Percentiles rank a stretch among this genome's conserved stretches.
Evolutionary conservation across 2,329 filamentous ascomycete genomes (phyloP).

Genomic region (Celoporthe dispersa): DNA sequence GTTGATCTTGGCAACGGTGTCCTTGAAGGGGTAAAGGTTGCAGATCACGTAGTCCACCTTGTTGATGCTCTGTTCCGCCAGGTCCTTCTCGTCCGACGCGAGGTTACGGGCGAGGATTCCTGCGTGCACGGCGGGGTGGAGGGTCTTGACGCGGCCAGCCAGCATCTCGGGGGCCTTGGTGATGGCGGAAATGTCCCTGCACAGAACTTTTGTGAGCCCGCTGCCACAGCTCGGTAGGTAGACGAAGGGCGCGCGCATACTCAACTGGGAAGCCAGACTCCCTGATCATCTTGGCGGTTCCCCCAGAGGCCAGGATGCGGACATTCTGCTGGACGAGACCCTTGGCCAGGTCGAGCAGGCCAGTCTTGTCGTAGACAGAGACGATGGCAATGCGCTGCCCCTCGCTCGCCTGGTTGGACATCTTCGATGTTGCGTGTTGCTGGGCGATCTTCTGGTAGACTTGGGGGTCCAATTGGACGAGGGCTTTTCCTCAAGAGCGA

Average conservation of each 20-base stretch:
- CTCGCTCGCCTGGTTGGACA: slow-evolving; percentile 31
- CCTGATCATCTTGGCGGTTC: slow-evolving; percentile 94
- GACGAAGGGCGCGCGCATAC: slow-evolving; percentile 49
- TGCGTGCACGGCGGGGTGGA: slow-evolving; percentile 90
- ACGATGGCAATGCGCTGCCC: slow-evolving; percentile 78
- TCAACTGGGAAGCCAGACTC: slow-evolving; percentile 96
- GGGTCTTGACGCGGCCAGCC: slow-evolving; percentile 82
- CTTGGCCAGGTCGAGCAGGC: slow-evolving; percentile 88
- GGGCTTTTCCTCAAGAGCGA: background rate
- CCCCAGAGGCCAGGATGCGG: slow-evolving; percentile 90
- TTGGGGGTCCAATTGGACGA: background rate
- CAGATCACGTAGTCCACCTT: slow-evolving; percentile 97
- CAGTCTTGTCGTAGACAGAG: slow-evolving; percentile 99
- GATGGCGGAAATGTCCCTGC: slow-evolving; percentile 93
- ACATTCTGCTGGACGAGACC: slow-evolving; percentile 88
- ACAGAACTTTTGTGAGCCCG: slow-evolving; percentile 24
- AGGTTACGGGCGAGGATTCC: slow-evolving; percentile 94
- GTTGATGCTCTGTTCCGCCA: slow-evolving; percentile 91
- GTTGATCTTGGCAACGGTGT: slow-evolving; percentile 95
- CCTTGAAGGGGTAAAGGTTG: slow-evolving; percentile 99
- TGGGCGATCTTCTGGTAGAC: background rate
- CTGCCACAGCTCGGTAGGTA: background rate
- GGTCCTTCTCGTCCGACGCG: slow-evolving; percentile 94
- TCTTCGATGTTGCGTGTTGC: slow-evolving; percentile 2
- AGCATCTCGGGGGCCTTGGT: slow-evolving; percentile 98